Evolutionary conservation across 176 grass and related monocot genomes (phyloP).

Genomic region (Metroxylon sagu): DNA sequence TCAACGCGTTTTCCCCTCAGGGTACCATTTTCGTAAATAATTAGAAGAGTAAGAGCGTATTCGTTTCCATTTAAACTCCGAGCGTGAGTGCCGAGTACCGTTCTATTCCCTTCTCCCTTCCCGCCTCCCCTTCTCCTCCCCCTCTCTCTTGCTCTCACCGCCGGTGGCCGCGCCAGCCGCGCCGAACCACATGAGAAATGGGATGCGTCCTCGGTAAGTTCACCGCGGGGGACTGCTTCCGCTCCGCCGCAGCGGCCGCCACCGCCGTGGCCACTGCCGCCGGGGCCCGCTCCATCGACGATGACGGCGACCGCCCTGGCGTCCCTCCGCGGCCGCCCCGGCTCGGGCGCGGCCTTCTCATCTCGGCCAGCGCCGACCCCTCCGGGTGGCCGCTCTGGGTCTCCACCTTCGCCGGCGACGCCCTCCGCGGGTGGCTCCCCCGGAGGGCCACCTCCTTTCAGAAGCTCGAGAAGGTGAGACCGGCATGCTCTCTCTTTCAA

Average conservation of each 20-base stretch:
- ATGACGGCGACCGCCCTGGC: constrained; percentile 28
- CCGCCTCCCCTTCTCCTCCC: background rate
- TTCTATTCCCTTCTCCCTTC: background rate
- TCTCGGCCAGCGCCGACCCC: constrained; percentile 35
- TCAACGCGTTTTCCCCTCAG: no score
- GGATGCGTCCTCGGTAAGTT: constrained; percentile 84
- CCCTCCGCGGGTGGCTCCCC: constrained; percentile 64
- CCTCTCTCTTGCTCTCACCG: background rate
- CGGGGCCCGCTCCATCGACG: background rate
- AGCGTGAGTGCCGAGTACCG: no score
- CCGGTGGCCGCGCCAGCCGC: background rate
- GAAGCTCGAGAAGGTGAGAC: constrained; percentile 79
- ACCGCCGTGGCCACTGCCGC: background rate
- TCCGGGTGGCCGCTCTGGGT: constrained; percentile 89
- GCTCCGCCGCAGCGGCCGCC: constrained; percentile 7
- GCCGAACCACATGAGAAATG: constrained; percentile 50
- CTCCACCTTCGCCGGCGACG: constrained; percentile 54
- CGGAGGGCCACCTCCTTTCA: constrained; percentile 76
- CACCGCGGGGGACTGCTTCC: constrained; percentile 29
- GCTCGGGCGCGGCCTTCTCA: constrained; percentile 9
- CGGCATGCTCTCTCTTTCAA: background rate
- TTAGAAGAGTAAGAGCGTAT: no score
- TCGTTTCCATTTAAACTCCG: no score
- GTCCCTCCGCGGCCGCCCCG: constrained; percentile 11
- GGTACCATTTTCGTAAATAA: no score